These are phyloP conservation scores for Thelonectria olida DNA, from an alignment of 2,329 filamentous ascomycete genomes.

Conservation along the genomic window DNA sequence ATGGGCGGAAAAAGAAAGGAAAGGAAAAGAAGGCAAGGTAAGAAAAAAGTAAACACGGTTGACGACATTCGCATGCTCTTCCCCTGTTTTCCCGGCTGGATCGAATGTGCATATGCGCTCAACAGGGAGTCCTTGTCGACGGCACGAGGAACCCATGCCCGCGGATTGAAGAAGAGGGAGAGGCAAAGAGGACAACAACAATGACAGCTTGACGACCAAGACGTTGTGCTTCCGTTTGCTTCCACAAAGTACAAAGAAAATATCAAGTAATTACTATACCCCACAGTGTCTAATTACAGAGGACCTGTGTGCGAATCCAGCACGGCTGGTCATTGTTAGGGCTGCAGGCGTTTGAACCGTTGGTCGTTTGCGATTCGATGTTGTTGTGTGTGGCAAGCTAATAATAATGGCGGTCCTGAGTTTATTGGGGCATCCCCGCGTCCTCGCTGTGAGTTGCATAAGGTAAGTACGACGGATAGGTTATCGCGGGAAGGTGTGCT, in stretches of 20 bases:
- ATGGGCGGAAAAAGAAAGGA: neutral
- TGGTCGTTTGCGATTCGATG: conserved; percentile 4
- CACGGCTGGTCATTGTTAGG: conserved; percentile 6
- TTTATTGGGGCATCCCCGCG: neutral
- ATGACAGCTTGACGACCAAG: conserved; percentile 1
- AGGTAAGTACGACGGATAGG: neutral
- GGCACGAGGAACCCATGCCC: conserved; percentile 18
- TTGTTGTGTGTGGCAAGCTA: no score
- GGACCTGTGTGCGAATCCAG: no score
- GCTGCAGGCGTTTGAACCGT: conserved; percentile 16
- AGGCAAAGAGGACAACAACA: neutral
- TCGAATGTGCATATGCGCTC: conserved; percentile 24
- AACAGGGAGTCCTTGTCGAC: conserved; percentile 17
- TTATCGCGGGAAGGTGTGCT: neutral
- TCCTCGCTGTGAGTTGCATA: conserved; percentile 15
- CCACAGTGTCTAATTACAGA: neutral
- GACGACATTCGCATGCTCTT: neutral
- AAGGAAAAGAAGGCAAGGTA: neutral
- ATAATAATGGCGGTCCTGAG: neutral
- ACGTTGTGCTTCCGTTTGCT: no score
- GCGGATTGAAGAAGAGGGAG: neutral
- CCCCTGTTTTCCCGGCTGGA: conserved; percentile 18
- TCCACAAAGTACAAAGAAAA: no score
- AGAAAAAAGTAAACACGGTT: neutral
- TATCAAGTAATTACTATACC: no score